Percentiles rank a stretch among this genome's conserved stretches.
Evolutionary conservation across 176 grass and related monocot genomes (phyloP).

Genomic region (Thalia dealbata): DNA sequence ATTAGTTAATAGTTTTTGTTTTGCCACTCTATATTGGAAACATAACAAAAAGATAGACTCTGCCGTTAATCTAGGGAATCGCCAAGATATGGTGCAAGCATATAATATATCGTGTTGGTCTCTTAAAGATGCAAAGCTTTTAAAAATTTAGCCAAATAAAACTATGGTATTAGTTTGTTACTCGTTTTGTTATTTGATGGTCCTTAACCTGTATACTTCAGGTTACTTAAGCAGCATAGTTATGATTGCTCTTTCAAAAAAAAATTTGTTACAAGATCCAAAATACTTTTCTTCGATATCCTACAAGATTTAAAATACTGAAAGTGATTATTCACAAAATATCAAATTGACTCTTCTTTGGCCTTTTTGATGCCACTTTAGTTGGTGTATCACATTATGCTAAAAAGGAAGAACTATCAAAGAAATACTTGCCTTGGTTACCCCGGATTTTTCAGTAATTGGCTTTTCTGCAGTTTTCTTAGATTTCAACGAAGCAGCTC

Average conservation of each 20-base stretch:
- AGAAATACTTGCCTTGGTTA: constrained; percentile 10
- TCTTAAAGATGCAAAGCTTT: too few species aligned
- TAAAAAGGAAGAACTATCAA: background rate
- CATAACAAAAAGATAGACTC: background rate
- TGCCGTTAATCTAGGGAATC: background rate
- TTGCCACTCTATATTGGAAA: too few species aligned
- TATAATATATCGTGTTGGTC: background rate
- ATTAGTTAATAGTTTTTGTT: too few species aligned
- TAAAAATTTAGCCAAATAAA: too few species aligned
- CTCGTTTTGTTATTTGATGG: background rate
- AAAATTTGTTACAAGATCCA: background rate
- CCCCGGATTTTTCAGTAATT: background rate
- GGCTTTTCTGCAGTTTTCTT: constrained; percentile 4
- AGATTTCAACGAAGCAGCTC: constrained; percentile 6
- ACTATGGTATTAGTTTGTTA: too few species aligned
- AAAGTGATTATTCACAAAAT: background rate
- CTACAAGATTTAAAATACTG: background rate
- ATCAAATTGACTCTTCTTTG: too few species aligned
- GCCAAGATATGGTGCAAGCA: background rate
- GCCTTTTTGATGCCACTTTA: background rate
- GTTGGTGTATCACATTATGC: background rate
- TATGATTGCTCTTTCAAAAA: background rate
- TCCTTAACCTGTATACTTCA: background rate
- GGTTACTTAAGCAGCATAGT: background rate
- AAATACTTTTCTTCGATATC: background rate